phyloP scores from a whole-genome alignment of 2,329 filamentous ascomycete genomes.

The Aureobasidium sp. region DNA sequence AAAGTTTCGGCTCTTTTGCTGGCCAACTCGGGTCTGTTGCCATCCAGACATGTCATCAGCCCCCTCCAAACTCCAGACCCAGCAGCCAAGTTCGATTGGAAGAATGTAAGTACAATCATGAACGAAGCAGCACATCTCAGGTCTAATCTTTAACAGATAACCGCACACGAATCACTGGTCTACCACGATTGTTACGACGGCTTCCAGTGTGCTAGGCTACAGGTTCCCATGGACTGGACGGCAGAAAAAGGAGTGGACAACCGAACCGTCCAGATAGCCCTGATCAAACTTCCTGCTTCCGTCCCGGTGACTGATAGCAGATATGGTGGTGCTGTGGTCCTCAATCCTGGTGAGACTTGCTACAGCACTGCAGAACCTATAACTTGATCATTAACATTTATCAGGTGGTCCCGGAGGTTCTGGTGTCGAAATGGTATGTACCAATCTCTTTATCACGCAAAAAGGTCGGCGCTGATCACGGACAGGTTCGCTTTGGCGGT shows the following conservation, averaged over 20 bases:
- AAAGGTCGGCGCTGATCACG: neutral
- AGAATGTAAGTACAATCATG: neutral
- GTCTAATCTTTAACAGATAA: neutral
- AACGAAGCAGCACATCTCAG: too few relatives aligned
- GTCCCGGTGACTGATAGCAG: slow-evolving; percentile 31
- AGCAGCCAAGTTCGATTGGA: neutral
- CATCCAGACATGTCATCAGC: neutral
- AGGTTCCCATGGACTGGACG: slow-evolving; percentile 40
- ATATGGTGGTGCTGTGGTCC: slow-evolving; percentile 39
- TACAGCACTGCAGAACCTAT: neutral
- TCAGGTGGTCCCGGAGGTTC: slow-evolving; percentile 35
- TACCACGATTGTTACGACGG: slow-evolving; percentile 32
- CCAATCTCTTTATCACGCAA: too few relatives aligned
- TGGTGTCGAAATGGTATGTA: slow-evolving; percentile 22
- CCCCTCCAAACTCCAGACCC: neutral
- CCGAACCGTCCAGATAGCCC: slow-evolving; percentile 32
- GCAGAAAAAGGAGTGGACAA: slow-evolving; percentile 22
- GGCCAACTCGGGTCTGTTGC: neutral
- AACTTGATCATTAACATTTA: neutral
- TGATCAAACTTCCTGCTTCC: slow-evolving; percentile 37
- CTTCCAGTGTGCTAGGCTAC: slow-evolving; percentile 40
- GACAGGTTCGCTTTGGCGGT: slow-evolving; percentile 26
- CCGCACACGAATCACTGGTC: slow-evolving; percentile 6
- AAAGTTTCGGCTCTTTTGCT: neutral
- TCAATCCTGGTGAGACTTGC: slow-evolving; percentile 29